A percentile compares a stretch with the other conserved stretches of the same genome.
Evolutionary conservation across 208 protist species (phyloP).

Genomic region (Acanthamoeba sp.): DNA sequence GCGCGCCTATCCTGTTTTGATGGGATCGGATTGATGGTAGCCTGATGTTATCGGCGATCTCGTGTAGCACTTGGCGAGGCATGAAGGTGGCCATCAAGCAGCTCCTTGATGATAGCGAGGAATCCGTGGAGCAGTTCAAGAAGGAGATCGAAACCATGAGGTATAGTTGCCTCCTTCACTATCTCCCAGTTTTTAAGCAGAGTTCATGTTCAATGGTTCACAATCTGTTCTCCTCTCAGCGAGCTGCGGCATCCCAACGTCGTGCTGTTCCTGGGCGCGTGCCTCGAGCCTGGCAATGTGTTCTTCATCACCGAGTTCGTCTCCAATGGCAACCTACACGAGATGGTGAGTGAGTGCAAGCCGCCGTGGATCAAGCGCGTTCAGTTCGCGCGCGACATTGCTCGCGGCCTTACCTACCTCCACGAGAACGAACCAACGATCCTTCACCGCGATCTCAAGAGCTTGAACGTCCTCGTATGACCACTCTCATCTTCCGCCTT

Average conservation of each 20-base stretch:
- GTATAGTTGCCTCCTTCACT: not conserved
- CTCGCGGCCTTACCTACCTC: conserved; percentile 81
- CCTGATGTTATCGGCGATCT: too few relatives aligned
- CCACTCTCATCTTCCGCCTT: not conserved
- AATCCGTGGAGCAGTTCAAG: conserved; percentile 40
- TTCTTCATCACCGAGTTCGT: conserved; percentile 71
- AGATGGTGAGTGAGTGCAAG: conserved; percentile 56
- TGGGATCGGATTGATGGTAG: too few relatives aligned
- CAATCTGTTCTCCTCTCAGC: not conserved
- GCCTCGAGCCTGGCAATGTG: conserved; percentile 18
- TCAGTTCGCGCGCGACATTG: conserved; percentile 79
- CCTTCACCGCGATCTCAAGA: conserved; percentile 83
- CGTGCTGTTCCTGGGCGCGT: conserved; percentile 28
- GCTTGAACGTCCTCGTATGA: conserved; percentile 80
- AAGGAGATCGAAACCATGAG: conserved; percentile 62
- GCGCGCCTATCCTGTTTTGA: not conserved
- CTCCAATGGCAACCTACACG: conserved; percentile 45
- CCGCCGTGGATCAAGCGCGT: conserved; percentile 31
- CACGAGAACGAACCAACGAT: conserved; percentile 79
- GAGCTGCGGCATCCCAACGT: conserved; percentile 52
- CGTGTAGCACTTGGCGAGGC: conserved; percentile 34
- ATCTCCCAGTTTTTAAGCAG: too few relatives aligned
- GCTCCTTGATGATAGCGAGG: not conserved
- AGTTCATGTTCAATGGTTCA: not conserved
- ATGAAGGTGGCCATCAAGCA: conserved; percentile 51